Base-by-base conservation (phyloP, 2,329 filamentous ascomycete genomes). In the Magnaporthiopsis poae region DNA sequence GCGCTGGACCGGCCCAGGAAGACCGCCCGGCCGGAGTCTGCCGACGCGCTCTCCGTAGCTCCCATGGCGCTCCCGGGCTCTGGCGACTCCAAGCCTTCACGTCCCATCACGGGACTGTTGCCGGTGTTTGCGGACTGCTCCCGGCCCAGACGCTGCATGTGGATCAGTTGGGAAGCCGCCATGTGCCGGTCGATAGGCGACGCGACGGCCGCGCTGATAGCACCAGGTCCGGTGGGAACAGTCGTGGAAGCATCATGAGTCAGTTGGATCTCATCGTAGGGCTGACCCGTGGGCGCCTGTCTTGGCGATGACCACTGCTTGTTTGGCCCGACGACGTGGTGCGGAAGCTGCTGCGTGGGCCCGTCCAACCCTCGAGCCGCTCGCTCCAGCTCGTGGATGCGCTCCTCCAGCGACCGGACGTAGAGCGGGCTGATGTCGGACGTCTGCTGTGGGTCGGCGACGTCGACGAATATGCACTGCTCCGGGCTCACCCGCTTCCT, bases 311-410 rank as follows among this genome's bases (percentile, higher is more conserved):
- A 13, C 13, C 7, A 21, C 21, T 56, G 46, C 13, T 31, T 31
- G 63, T 25, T 64, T 5, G 46, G 29, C 18, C 46, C 46, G 46
- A 9, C 46, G 21, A 25, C 2, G 46, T 56, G 46, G 21, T 25
- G 21, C 3, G 46, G 46, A n/a, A 56, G 46, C 46, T 21, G 46
- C 46, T 21, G 46, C 21, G 46, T 25, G 11, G 46, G 18, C 18
- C 46, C 46, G 27, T 15, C 29, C 25, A 25, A 21, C 1, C 25
- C 33, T 8, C 61, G n/a, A 2, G 59, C 61, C 25, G 65, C 62
- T 15, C 62, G 46, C 59, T 66, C 65, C 61, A 66, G 65, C 52
- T 66, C 65, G 25, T 62, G 39, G 62, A 66, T 66, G 52, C 65
- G 65, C 29, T 63, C 65, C 62, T 66, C 65, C 21, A 66, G 65